These are phyloP conservation scores for Rhynchosporium agropyri DNA, from an alignment of 2,329 filamentous ascomycete species.

Conservation along the genomic window DNA sequence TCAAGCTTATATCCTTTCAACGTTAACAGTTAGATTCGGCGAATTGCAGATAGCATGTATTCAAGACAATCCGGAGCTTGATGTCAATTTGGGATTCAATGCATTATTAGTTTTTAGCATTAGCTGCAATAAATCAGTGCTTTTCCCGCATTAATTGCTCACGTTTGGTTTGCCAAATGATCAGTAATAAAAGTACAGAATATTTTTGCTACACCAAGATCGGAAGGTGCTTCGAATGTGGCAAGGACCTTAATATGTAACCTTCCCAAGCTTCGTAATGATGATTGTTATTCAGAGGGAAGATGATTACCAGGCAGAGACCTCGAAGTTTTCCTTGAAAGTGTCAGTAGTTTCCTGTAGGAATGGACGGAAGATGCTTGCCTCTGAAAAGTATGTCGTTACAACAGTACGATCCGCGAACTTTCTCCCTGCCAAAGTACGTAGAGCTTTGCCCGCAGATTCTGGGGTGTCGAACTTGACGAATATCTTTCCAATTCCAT, in stretches of 20 bases:
- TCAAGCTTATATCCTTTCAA: neutral
- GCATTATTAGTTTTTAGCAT: slow-evolving; percentile 6
- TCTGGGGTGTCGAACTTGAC: slow-evolving; percentile 86
- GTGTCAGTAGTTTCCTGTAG: slow-evolving; percentile 41
- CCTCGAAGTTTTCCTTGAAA: slow-evolving; percentile 83
- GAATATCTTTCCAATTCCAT: slow-evolving; percentile 96
- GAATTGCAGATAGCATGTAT: neutral
- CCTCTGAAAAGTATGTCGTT: slow-evolving; percentile 94
- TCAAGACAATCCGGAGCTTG: neutral
- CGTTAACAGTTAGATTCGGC: neutral
- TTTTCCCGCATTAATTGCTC: slow-evolving; percentile 7
- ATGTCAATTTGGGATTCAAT: neutral
- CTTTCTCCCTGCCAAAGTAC: slow-evolving; percentile 89
- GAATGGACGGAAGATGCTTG: slow-evolving; percentile 45
- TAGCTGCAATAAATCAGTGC: slow-evolving; percentile 11
- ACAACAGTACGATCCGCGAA: slow-evolving; percentile 97
- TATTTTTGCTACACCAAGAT: slow-evolving; percentile 9
- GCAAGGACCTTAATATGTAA: neutral
- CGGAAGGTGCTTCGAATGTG: slow-evolving; percentile 5
- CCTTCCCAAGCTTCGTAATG: neutral
- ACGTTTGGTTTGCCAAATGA: slow-evolving; percentile 17
- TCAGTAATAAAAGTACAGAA: slow-evolving; percentile 29
- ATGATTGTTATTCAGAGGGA: slow-evolving; percentile 5
- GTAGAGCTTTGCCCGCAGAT: slow-evolving; percentile 80
- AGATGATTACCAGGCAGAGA: slow-evolving; percentile 41